Conservation (phyloP, 179 eudicot species). For the Carnegiea gigantea region DNA sequence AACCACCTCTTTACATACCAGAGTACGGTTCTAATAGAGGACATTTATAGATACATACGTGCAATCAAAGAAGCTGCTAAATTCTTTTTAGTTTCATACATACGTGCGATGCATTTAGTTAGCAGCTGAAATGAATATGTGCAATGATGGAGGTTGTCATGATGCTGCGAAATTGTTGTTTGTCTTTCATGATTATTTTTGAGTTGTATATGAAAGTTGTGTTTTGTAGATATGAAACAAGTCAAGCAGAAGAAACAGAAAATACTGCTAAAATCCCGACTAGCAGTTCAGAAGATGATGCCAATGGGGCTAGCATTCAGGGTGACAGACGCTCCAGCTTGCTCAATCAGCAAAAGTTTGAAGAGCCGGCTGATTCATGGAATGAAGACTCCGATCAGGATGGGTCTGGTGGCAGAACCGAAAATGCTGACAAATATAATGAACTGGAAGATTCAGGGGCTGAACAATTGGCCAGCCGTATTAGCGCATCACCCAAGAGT, state of each 20-base stretch:
- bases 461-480: constrained; percentile 25
- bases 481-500: constrained; percentile 30
- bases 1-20: too few species aligned
- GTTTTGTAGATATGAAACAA: constrained; percentile 38
- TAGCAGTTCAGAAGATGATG: constrained; percentile 30
- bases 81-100: too few species aligned
- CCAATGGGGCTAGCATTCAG: constrained; percentile 15
- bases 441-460: constrained; percentile 40
- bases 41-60: too few species aligned
- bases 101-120: not conserved
- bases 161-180: not conserved
- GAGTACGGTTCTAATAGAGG: too few species aligned
- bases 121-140: not conserved
- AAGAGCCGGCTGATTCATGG: constrained; percentile 40
- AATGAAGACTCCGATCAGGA: constrained; percentile 19
- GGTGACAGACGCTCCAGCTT: constrained; percentile 15
- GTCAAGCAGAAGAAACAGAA: constrained; percentile 26
- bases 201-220: not conserved
- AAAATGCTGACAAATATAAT: constrained; percentile 6
- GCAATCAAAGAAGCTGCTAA: too few species aligned
- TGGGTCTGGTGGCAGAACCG: not conserved
- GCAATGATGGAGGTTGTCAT: not conserved
- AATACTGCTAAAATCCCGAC: constrained; percentile 13
- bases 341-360: constrained; percentile 24
- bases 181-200: not conserved